Conservation (phyloP, 768 basidiomycete genomes). For the Phylloporus sp. region DNA sequence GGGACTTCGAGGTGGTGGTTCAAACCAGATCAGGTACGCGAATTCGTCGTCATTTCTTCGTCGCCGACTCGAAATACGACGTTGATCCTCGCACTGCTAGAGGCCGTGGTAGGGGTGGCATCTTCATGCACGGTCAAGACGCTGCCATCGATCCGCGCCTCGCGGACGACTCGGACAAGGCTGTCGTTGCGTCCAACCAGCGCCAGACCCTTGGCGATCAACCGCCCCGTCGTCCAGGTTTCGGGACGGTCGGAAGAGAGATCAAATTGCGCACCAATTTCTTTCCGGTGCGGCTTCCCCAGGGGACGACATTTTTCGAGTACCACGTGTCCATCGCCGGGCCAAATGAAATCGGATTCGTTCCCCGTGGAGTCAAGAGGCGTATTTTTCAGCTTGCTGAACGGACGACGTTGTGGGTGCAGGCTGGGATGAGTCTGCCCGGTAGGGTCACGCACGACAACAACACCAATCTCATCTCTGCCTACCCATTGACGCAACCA, state of each 20-base stretch:
- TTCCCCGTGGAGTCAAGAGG: too few relatives aligned
- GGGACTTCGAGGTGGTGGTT: too few relatives aligned
- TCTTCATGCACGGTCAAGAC: not conserved
- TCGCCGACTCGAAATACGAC: too few relatives aligned
- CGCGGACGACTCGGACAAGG: not conserved
- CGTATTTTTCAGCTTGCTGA: not conserved
- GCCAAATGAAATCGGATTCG: not conserved
- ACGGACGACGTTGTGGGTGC: not conserved
- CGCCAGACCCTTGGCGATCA: not conserved
- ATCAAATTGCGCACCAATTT: slow-evolving; percentile 1
- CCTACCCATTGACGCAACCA: not conserved
- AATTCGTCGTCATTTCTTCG: too few relatives aligned
- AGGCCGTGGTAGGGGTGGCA: too few relatives aligned
- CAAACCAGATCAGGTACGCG: too few relatives aligned
- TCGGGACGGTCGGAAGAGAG: not conserved
- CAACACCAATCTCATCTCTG: not conserved
- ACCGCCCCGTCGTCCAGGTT: not conserved
- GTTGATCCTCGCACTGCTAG: too few relatives aligned
- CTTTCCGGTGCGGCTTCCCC: not conserved
- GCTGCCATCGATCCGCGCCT: not conserved
- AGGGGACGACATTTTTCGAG: not conserved
- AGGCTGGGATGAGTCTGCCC: not conserved
- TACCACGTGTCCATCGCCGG: not conserved
- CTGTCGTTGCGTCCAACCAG: not conserved
- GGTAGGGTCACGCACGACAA: not conserved